Percentiles rank a stretch among this genome's conserved stretches.
Conservation (phyloP, 1,139 yeast genomes). For the Nakaseomyces nivariensis region DNA sequence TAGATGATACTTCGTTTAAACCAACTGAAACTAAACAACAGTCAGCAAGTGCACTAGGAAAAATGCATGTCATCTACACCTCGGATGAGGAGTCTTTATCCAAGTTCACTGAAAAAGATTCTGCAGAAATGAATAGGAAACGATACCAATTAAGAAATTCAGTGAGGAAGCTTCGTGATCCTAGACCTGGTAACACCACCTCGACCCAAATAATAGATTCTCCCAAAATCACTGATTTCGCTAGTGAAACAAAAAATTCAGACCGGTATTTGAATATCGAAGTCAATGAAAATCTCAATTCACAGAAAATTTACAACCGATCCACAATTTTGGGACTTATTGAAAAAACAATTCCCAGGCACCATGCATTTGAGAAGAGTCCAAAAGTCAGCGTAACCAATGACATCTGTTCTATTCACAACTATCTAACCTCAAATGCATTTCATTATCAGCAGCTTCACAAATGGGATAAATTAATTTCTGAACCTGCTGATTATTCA, state of each 20-base stretch:
- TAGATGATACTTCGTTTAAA: neutral
- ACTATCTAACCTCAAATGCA: constrained; percentile 19
- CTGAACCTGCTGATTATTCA: neutral
- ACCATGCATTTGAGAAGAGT: constrained; percentile 13
- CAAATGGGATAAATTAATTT: constrained; percentile 14
- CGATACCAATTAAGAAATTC: neutral
- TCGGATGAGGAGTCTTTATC: constrained; percentile 8
- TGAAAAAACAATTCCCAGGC: constrained; percentile 14
- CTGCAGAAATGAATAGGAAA: neutral
- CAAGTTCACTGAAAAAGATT: neutral
- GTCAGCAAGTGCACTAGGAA: constrained; percentile 1
- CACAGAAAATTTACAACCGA: constrained; percentile 4
- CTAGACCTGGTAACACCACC: neutral
- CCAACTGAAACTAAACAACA: neutral
- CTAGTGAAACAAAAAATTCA: neutral
- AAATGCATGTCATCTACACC: constrained; percentile 9
- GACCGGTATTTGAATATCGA: neutral
- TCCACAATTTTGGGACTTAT: constrained; percentile 8
- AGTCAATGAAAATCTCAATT: neutral
- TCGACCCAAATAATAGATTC: neutral
- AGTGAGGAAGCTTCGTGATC: neutral
- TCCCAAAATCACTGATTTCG: neutral
- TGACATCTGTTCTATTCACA: constrained; percentile 20
- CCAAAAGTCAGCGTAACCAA: constrained; percentile 19
- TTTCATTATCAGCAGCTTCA: constrained; percentile 20